phyloP scores from a whole-genome alignment of 1,139 yeast genomes.

The Pneumocystis oryctolagi region DNA sequence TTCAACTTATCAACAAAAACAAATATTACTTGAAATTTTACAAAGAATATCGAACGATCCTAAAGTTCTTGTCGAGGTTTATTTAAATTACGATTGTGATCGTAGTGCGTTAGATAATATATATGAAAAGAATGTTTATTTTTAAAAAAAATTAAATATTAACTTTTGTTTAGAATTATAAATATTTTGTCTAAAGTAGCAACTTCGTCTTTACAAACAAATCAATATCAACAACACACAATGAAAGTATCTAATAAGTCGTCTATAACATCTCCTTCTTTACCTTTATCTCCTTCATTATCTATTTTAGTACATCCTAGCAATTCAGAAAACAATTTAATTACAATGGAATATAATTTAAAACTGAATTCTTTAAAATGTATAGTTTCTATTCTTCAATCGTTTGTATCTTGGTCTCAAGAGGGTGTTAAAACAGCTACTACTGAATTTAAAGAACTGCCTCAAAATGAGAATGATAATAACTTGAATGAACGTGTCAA shows the following conservation, averaged over 20 bases:
- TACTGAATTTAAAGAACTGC: neutral
- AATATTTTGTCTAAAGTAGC: constrained; percentile 22
- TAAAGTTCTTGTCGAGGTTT: constrained; percentile 76
- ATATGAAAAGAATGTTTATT: constrained; percentile 48
- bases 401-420: constrained; percentile 80
- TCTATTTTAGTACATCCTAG: constrained; percentile 11
- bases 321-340: constrained; percentile 9
- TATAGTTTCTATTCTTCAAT: constrained; percentile 66
- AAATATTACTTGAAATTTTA: constrained; percentile 64
- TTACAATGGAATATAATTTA: constrained; percentile 68
- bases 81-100: constrained; percentile 91
- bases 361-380: constrained; percentile 70
- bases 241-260: constrained; percentile 38
- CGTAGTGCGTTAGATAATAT: constrained; percentile 58
- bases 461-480: constrained; percentile 7
- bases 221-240: constrained; percentile 51
- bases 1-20: constrained; percentile 82
- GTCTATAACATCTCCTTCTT: neutral
- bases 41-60: constrained; percentile 79
- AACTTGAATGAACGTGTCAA: constrained; percentile 12
- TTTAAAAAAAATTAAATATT: constrained; percentile 46
- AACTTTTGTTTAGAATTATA: constrained; percentile 29
- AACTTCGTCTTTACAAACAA: constrained; percentile 53
- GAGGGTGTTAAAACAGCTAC: constrained; percentile 37
- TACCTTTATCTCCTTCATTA: constrained; percentile 12